Evolutionary conservation across 2,329 filamentous ascomycete genomes (phyloP).

Genomic region (Microsporum canis): DNA sequence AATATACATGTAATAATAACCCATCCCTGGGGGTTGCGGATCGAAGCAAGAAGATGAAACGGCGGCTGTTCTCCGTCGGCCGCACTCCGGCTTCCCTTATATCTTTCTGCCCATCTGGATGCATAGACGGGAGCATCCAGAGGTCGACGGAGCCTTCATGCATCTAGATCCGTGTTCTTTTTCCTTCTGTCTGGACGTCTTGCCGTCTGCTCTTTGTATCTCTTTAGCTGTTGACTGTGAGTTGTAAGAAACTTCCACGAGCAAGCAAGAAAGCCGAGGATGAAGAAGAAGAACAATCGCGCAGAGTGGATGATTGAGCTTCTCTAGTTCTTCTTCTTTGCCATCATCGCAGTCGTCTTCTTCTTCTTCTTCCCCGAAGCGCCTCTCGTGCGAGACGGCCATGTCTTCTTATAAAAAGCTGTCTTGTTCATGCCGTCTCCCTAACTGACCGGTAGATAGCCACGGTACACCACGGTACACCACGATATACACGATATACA

Average conservation of each 20-base stretch:
- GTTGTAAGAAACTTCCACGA: no score
- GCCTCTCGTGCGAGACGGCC: background rate
- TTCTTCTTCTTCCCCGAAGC: background rate
- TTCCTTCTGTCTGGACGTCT: no score
- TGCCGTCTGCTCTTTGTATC: no score
- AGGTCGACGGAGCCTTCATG: no score
- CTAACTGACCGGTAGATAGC: background rate
- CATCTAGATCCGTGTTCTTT: no score
- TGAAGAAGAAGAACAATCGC: background rate
- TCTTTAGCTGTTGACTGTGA: no score
- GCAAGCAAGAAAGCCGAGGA: background rate
- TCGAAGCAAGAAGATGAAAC: background rate
- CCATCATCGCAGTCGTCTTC: background rate
- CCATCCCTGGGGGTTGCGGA: background rate
- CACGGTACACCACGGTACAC: background rate
- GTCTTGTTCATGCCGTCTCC: background rate
- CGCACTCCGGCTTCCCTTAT: background rate
- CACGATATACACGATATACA: background rate
- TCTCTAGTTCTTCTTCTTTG: background rate
- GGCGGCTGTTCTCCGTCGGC: background rate
- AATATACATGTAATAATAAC: background rate
- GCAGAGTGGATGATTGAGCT: no score
- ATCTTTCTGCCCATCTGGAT: no score
- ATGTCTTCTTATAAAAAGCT: background rate
- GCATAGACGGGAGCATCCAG: no score